Evolutionary conservation across 2,329 filamentous ascomycete species (phyloP).

Genomic region (Neopestalotiopsis clavispora): DNA sequence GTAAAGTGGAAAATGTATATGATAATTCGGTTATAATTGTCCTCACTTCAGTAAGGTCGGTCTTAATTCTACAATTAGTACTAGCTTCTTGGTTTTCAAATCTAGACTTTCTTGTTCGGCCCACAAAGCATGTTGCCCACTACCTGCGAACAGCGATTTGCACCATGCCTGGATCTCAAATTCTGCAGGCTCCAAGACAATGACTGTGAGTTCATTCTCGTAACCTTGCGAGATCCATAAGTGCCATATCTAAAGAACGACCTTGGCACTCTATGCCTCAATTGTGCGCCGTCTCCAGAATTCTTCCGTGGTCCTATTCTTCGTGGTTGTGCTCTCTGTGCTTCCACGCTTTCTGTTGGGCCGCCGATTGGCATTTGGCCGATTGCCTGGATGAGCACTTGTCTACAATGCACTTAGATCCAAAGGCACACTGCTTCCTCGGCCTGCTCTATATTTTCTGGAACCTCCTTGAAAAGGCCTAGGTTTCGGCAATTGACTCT

Average conservation of each 20-base stretch:
- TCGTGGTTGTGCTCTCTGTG: background rate
- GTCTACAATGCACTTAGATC: slow-evolving; percentile 69
- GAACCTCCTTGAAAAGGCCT: slow-evolving; percentile 76
- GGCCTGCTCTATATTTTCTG: slow-evolving; percentile 85
- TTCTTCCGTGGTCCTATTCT: background rate
- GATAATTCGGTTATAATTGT: too few species aligned
- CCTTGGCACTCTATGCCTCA: slow-evolving; percentile 13
- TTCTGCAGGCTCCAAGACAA: too few species aligned
- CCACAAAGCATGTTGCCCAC: too few species aligned
- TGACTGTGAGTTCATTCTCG: background rate
- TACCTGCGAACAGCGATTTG: too few species aligned
- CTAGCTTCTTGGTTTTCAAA: too few species aligned
- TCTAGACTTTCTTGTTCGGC: too few species aligned
- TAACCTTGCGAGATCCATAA: background rate
- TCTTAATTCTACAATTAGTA: too few species aligned
- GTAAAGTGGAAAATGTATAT: too few species aligned
- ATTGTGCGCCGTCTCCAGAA: slow-evolving; percentile 8
- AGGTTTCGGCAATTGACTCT: slow-evolving; percentile 82
- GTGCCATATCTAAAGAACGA: background rate
- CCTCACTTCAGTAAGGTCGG: too few species aligned
- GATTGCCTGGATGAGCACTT: slow-evolving; percentile 20
- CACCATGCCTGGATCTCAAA: too few species aligned
- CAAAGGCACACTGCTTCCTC: slow-evolving; percentile 91
- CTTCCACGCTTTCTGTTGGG: background rate
- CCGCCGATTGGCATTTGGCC: background rate